These are phyloP conservation scores for Linderina pennispora DNA, from an alignment of 192 early-diverging fungal genomes.

Conservation along the genomic window DNA sequence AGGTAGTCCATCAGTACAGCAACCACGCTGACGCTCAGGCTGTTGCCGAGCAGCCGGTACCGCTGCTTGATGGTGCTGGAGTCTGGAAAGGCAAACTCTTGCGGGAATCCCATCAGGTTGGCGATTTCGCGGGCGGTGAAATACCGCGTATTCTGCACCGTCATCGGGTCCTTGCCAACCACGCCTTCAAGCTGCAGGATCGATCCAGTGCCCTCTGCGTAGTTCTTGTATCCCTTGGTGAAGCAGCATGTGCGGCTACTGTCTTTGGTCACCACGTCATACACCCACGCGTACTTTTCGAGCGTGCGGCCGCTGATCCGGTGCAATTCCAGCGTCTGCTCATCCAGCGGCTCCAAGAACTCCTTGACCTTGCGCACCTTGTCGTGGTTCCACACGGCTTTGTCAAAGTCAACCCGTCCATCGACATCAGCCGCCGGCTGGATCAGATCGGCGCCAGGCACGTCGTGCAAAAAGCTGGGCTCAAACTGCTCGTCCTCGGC, in stretches of 20 bases:
- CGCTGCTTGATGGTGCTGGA: constrained; percentile 62
- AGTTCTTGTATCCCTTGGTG: constrained; percentile 74
- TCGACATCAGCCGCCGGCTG: constrained; percentile 24
- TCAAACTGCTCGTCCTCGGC: constrained; percentile 18
- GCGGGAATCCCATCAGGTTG: constrained; percentile 74
- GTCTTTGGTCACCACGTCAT: constrained; percentile 62
- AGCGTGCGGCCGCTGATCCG: constrained; percentile 22
- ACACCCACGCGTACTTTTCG: constrained; percentile 37
- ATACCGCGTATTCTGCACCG: constrained; percentile 36
- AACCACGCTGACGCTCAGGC: constrained; percentile 80
- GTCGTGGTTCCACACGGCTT: constrained; percentile 35
- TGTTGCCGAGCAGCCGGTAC: constrained; percentile 88
- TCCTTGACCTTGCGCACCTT: constrained; percentile 38
- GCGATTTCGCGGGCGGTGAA: constrained; percentile 63
- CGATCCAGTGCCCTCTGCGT: constrained; percentile 43
- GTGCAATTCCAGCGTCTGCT: constrained; percentile 4
- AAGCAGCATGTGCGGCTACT: constrained; percentile 69
- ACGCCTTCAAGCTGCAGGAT: constrained; percentile 16
- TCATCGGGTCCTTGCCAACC: constrained; percentile 25
- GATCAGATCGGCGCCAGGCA: constrained; percentile 28
- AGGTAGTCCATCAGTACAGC: constrained; percentile 68
- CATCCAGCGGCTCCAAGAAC: constrained; percentile 26
- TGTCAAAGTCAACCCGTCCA: constrained; percentile 40
- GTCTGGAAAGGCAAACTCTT: constrained; percentile 65
- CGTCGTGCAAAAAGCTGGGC: constrained; percentile 20